These are phyloP conservation scores for Picochlorum sp. DNA, from an alignment of 139 green algal genomes.

Conservation along the genomic window DNA sequence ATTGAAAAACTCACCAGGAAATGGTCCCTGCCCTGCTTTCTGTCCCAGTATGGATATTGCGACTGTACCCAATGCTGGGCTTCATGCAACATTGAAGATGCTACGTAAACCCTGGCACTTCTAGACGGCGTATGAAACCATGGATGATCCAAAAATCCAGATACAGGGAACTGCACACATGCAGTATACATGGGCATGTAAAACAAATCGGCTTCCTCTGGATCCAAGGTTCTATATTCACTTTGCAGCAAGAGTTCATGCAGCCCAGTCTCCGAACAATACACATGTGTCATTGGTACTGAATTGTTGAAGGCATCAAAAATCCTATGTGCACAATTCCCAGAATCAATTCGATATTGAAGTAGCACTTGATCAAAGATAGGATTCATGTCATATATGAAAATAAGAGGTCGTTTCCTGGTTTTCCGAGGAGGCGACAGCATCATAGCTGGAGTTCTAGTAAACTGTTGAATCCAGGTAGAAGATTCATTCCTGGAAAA, in stretches of 20 bases:
- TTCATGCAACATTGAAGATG: conserved; percentile 10
- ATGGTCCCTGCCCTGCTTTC: conserved; percentile 44
- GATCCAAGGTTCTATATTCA: conserved; percentile 35
- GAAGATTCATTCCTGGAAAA: not conserved
- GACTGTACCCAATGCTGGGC: conserved; percentile 22
- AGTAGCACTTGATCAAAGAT: conserved; percentile 31
- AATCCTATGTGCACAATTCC: conserved; percentile 2
- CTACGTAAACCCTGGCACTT: not conserved
- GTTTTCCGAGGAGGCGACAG: not conserved
- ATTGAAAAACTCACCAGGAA: conserved; percentile 33
- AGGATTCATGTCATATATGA: conserved; percentile 38
- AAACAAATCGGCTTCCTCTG: conserved; percentile 50
- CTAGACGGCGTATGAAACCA: conserved; percentile 6
- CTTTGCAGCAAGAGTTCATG: conserved; percentile 48
- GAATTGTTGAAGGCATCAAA: conserved; percentile 7
- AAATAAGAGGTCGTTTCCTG: conserved; percentile 32
- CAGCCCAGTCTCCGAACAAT: conserved; percentile 31
- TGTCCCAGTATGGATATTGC: conserved; percentile 41
- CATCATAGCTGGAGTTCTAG: not conserved
- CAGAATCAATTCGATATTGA: conserved; percentile 18
- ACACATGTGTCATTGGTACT: conserved; percentile 3
- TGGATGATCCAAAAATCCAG: conserved; percentile 24
- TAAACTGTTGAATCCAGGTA: not conserved
- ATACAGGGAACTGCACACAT: conserved; percentile 34
- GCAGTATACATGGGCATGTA: conserved; percentile 34